Percentiles rank a stretch among this genome's conserved stretches.
Evolutionary conservation across 495 filamentous ascomycete genomes (phyloP).

Genomic region (Patellaria atrata): DNA sequence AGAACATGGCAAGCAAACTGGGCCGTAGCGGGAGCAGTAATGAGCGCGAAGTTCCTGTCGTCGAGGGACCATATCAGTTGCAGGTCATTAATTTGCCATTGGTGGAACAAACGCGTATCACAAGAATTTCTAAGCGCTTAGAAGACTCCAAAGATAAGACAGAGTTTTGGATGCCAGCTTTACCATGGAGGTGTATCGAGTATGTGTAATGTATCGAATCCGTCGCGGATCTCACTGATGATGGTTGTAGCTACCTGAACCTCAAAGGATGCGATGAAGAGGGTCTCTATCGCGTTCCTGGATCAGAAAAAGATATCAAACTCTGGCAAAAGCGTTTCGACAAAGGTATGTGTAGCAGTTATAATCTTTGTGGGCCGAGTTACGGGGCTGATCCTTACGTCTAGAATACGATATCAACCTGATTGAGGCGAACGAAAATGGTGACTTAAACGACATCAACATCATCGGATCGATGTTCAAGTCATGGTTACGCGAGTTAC

Average conservation of each 20-base stretch:
- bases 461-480: conserved; percentile 88
- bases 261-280: conserved; percentile 82
- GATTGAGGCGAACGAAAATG: conserved; percentile 59
- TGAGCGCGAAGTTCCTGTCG: conserved; percentile 46
- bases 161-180: conserved; percentile 91
- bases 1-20: conserved; percentile 63
- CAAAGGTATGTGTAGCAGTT: conserved; percentile 37
- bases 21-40: conserved; percentile 54
- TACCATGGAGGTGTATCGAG: conserved; percentile 86
- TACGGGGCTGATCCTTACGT: conserved; percentile 2
- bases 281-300: conserved; percentile 76
- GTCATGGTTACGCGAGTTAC: conserved; percentile 84
- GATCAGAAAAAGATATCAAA: conserved; percentile 69
- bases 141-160: conserved; percentile 81
- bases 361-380: conserved; percentile 8
- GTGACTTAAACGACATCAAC: conserved; percentile 88
- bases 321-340: conserved; percentile 82
- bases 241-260: conserved; percentile 54
- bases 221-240: background rate
- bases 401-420: conserved; percentile 71
- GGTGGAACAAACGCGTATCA: conserved; percentile 70
- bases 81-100: conserved; percentile 69
- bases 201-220: conserved; percentile 34
- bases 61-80: conserved; percentile 62
- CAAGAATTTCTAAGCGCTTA: conserved; percentile 70